These are phyloP conservation scores for Penicillium mononematosum DNA, from an alignment of 495 filamentous ascomycete genomes.

Conservation along the genomic window DNA sequence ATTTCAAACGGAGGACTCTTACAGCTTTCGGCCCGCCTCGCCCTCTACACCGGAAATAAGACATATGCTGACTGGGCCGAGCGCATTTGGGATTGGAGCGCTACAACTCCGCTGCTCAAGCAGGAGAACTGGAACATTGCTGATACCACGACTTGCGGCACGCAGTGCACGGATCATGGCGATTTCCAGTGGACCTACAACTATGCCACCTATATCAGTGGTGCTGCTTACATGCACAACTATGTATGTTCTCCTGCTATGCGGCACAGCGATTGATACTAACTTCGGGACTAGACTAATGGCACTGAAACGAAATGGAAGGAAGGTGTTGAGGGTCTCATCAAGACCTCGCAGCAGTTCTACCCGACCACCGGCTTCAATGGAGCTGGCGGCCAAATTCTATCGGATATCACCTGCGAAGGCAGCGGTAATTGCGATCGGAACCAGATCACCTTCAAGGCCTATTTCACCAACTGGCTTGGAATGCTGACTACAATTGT, in stretches of 20 bases:
- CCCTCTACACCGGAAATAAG: constrained; percentile 69
- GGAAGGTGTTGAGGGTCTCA: constrained; percentile 52
- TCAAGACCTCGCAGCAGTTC: constrained; percentile 44
- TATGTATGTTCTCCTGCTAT: constrained; percentile 39
- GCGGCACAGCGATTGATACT: constrained; percentile 3
- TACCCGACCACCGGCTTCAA: constrained; percentile 55
- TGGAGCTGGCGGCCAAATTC: constrained; percentile 48
- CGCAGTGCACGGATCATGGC: constrained; percentile 59
- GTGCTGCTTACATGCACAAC: constrained; percentile 78
- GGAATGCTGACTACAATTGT: constrained; percentile 64
- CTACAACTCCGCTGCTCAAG: constrained; percentile 53
- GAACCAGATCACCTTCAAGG: constrained; percentile 75
- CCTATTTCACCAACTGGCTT: constrained; percentile 70
- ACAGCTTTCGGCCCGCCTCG: constrained; percentile 75
- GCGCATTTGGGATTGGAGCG: constrained; percentile 69
- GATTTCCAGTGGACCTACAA: constrained; percentile 75
- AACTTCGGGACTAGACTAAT: constrained; percentile 37
- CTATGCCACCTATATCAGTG: constrained; percentile 69
- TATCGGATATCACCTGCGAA: constrained; percentile 73
- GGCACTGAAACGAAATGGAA: constrained; percentile 53
- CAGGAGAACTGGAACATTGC: constrained; percentile 54
- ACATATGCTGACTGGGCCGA: constrained; percentile 76
- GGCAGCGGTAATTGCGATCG: constrained; percentile 59
- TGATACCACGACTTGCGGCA: constrained; percentile 61
- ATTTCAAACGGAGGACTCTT: constrained; percentile 79